A percentile compares a stretch with the other conserved stretches of the same genome.
phyloP scores from a whole-genome alignment of 2,329 filamentous ascomycete species.

The Diplodia corticola region DNA sequence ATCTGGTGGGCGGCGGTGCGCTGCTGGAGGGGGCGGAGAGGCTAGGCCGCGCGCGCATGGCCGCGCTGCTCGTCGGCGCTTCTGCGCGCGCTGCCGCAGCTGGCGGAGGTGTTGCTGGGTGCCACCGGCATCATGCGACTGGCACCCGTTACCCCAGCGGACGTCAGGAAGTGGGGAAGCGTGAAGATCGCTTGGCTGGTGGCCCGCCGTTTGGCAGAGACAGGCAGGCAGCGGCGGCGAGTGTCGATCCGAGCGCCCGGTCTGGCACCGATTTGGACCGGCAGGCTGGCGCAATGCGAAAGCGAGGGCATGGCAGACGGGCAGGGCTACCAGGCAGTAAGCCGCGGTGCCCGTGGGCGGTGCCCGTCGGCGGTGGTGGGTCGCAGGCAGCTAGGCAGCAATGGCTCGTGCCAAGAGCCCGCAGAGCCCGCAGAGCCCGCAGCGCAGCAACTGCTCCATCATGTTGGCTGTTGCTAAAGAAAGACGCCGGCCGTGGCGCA shows the following conservation, averaged over 20 bases:
- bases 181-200: constrained; percentile 18
- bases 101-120: background rate
- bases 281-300: constrained; percentile 19
- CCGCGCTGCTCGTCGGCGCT: background rate
- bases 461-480: constrained; percentile 20
- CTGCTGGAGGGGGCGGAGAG: background rate
- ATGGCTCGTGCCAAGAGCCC: constrained; percentile 16
- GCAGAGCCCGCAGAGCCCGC: too few species aligned
- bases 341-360: background rate
- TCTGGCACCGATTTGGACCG: constrained; percentile 15
- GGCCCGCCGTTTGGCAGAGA: constrained; percentile 18
- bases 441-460: too few species aligned
- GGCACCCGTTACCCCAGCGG: constrained; percentile 14
- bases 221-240: constrained; percentile 15
- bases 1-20: constrained; percentile 6
- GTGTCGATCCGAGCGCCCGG: constrained; percentile 19
- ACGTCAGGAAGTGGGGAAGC: constrained; percentile 16
- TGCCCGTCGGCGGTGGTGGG: constrained; percentile 7
- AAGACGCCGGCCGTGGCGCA: constrained; percentile 22
- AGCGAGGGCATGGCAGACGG: constrained; percentile 4
- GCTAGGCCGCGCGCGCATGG: background rate
- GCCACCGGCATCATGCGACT: constrained; percentile 11
- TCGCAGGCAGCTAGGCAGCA: constrained; percentile 20
- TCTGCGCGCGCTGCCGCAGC: background rate
- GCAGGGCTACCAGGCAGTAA: background rate